Base-by-base conservation (phyloP, 768 basidiomycete genomes). In the Hysterangium stoloniferum region DNA sequence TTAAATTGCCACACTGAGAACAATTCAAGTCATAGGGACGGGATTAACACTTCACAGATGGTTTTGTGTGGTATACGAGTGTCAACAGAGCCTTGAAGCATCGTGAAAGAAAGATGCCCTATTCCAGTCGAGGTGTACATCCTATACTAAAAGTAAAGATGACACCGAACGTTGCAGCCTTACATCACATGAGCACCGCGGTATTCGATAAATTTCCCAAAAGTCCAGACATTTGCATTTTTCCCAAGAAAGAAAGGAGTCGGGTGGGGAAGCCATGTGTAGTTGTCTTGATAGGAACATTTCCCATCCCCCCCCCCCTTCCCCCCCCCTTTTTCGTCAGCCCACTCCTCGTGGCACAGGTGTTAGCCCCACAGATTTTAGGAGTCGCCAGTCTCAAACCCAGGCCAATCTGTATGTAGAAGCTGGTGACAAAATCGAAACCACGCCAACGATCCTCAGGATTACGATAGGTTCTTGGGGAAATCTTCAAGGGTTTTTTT, bases 391-490 rank as follows among this genome's bases (percentile, higher is more conserved):
- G 49, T 19, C 24, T 19, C 37, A 51, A 32, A 29, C 4, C 37
- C 38, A 40, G 37, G 43, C 43, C n/a, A 51, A 29, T 8, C 33
- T 40, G 28, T n/a, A n/a, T n/a, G n/a, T 40, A 51, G 27, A n/a
- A 42, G 25, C 43, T 29, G 12, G 40, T 29, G 4, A 13, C 17
- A 12, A 51, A n/a, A 11, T 42, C 40, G 17, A 51, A 43, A n/a
- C 7, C 8, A 19, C 20, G 28, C 49, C 49, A 51, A 15, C 40
- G 49, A 31, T 42, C 52, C 57, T 38, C 37, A 57, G 56, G 85
- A 19, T 63, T 88, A 28, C 80, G 75, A 31, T 42, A 85, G 85
- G n/a, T 24, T 75, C 69, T 4, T 86, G 82, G 84, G 83, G 84
- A 7, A 84, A 87, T 60, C 71, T 88, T 12, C 84, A 86, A 77